Evolutionary conservation across 495 filamentous ascomycete species (phyloP), one percentile per base, ranked within the genome.

Genomic region (Cudoniella acicularis): DNA sequence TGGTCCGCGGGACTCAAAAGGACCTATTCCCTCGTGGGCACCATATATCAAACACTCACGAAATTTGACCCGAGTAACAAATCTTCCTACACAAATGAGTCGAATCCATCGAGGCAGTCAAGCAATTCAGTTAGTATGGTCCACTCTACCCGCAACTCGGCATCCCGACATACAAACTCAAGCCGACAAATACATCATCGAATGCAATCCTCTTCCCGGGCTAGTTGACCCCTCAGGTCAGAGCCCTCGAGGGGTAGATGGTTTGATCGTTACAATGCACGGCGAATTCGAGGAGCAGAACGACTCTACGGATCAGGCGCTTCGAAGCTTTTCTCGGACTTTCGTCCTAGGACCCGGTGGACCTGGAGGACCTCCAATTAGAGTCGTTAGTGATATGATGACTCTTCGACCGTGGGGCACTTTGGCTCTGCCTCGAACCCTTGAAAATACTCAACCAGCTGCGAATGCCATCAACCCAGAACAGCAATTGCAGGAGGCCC

Each of bases 241-340:
- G 50, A 84, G 77, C 53, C 66, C 74, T 3, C 71, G 71, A 16
- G 88, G 87, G 13, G 88, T 91, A 18, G 85, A 84, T 49, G 92
- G 92, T 24, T 78, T 96, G 57, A 79, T 92, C 20, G 83, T 96
- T 65, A 88, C 81, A 46, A 79, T 94, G 27, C 86, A 93, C 61
- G 89, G 92, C 54, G 87, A 92, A 63, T 96, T 89, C 57, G 84
- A 94, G 45, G 93, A 98, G 63, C 70, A 83, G 8, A 80, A 86
- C 63, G 60, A 70, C n/a, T 66, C 75, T 6, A 72, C 80, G 30
- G 80, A 83, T 56, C 75, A 66, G 18, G 69, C 71, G 21, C 79
- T 81, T 24, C 86, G 93, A 60, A 90, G 87, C 63, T 98, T 96
- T 73, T 88, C 93, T 60, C 84, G 93, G 21, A 90, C 84, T 0